These are phyloP conservation scores for Penicilliopsis zonata DNA, from an alignment of 495 filamentous ascomycete genomes.

Conservation along the genomic window DNA sequence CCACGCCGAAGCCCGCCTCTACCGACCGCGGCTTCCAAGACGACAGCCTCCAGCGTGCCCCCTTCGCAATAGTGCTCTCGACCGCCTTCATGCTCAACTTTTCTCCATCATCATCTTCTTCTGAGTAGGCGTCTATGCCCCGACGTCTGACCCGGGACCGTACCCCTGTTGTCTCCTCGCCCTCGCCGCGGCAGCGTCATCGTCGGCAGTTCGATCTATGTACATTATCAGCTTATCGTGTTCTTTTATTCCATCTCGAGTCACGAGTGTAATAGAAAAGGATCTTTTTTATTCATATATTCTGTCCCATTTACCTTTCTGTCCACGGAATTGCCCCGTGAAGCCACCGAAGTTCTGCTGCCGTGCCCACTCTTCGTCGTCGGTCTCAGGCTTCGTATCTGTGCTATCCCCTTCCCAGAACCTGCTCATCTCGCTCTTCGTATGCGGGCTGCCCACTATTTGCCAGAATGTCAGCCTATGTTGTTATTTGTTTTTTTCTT, in stretches of 20 bases:
- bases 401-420: constrained; percentile 3
- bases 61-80: constrained; percentile 25
- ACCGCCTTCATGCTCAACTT: constrained; percentile 5
- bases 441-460: constrained; percentile 10
- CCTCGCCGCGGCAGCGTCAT: constrained; percentile 25
- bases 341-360: constrained; percentile 16
- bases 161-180: constrained; percentile 47
- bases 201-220: constrained; percentile 24
- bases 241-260: constrained; percentile 12
- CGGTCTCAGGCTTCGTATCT: constrained; percentile 3
- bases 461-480: constrained; percentile 9
- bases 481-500: too few relatives aligned
- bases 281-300: constrained; percentile 18
- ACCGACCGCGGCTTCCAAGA: constrained; percentile 25
- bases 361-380: constrained; percentile 17
- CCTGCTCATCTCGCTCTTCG: constrained; percentile 16
- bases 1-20: constrained; percentile 56
- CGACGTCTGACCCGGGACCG: constrained; percentile 44
- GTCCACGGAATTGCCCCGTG: constrained; percentile 6
- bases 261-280: constrained; percentile 21
- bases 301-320: constrained; percentile 24
- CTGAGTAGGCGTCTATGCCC: constrained; percentile 25
- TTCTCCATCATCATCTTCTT: not conserved
- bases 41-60: constrained; percentile 23
- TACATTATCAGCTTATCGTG: constrained; percentile 33